These are phyloP conservation scores for Verbascum thapsus DNA, from an alignment of 257 asterid species.

Conservation along the genomic window DNA sequence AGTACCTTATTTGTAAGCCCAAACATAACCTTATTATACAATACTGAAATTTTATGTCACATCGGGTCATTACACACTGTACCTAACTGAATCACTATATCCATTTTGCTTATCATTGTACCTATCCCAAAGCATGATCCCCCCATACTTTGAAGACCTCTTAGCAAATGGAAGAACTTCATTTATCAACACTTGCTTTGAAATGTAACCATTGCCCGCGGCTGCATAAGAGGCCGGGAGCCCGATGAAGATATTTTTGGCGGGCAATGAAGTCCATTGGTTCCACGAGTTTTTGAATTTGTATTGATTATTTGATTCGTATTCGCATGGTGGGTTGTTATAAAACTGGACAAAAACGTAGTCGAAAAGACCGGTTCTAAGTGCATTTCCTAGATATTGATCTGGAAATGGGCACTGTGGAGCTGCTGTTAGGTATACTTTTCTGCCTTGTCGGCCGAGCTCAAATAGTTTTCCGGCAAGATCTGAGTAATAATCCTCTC, in stretches of 20 bases:
- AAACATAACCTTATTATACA: too few relatives aligned
- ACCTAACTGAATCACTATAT: conserved; percentile 26
- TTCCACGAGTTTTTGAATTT: conserved; percentile 28
- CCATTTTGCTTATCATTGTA: conserved; percentile 24
- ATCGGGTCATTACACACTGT: conserved; percentile 18
- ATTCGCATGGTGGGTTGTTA: conserved; percentile 21
- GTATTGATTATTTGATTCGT: not conserved
- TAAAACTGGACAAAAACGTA: conserved; percentile 32
- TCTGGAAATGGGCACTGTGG: conserved; percentile 30
- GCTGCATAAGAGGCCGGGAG: conserved; percentile 29
- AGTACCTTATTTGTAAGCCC: too few relatives aligned
- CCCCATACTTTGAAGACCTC: conserved; percentile 29
- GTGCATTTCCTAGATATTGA: conserved; percentile 2
- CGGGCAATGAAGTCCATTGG: conserved; percentile 23
- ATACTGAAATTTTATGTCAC: too few relatives aligned
- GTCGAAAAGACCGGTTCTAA: conserved; percentile 21
- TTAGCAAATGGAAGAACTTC: conserved; percentile 26
- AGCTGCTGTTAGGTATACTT: conserved; percentile 24
- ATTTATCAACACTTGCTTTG: conserved; percentile 9
- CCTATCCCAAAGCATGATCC: conserved; percentile 34
- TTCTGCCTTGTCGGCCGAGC: conserved; percentile 15
- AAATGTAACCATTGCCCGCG: conserved; percentile 27
- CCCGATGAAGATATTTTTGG: conserved; percentile 19
- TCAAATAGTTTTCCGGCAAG: conserved; percentile 4
- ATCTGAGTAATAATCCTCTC: conserved; percentile 13